Conservation (phyloP, 306 rosid genomes). For the Cicer yamashitae region DNA sequence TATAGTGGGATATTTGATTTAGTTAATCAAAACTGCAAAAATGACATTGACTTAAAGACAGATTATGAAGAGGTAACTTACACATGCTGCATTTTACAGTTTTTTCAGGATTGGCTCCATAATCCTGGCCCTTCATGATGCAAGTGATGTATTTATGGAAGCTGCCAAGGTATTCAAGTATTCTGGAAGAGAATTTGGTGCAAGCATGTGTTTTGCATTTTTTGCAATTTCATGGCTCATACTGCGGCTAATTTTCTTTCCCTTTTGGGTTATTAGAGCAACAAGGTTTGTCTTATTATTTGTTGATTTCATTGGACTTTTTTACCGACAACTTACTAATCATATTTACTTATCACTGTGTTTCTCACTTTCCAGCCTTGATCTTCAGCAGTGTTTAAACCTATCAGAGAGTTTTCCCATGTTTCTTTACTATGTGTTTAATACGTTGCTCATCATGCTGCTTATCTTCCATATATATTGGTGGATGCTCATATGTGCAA, state of each 20-base stretch:
- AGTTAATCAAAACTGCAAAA: constrained; percentile 33
- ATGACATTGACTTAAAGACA: constrained; percentile 24
- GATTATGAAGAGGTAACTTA: constrained; percentile 41
- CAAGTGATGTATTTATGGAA: constrained; percentile 97
- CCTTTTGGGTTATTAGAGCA: constrained; percentile 86
- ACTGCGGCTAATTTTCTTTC: constrained; percentile 83
- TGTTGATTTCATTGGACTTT: constrained; percentile 44
- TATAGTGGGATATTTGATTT: constrained; percentile 28
- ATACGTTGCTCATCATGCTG: constrained; percentile 79
- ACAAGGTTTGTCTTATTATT: constrained; percentile 70
- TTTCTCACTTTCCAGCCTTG: constrained; percentile 75
- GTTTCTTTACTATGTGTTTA: constrained; percentile 74
- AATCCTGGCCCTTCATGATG: constrained; percentile 91
- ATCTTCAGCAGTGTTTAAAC: constrained; percentile 56
- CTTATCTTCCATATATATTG: constrained; percentile 96
- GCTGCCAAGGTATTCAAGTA: constrained; percentile 95
- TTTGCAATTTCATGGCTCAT: constrained; percentile 88
- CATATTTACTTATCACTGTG: constrained; percentile 46
- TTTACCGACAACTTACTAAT: constrained; percentile 33
- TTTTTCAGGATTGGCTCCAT: constrained; percentile 88
- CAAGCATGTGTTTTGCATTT: constrained; percentile 82
- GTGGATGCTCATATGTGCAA: constrained; percentile 93
- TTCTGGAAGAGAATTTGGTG: constrained; percentile 84
- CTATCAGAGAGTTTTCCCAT: constrained; percentile 51
- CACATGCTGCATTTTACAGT: constrained; percentile 55